Conservation (phyloP, 2,329 filamentous ascomycete genomes). For the Phyllosticta ampelicida region DNA sequence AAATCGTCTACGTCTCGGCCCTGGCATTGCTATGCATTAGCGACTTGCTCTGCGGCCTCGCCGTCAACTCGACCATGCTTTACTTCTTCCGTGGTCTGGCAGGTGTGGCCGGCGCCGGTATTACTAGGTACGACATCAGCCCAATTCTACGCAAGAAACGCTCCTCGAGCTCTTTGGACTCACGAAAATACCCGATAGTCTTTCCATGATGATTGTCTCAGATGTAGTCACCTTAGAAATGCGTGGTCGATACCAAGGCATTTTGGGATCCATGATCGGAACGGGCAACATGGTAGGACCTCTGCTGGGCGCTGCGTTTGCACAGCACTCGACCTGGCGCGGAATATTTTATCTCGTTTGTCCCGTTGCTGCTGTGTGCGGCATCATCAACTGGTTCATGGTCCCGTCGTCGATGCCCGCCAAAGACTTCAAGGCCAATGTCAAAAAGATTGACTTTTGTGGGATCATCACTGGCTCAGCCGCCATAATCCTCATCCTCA, state of each 20-base stretch:
- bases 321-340: constrained; percentile 29
- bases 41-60: constrained; percentile 49
- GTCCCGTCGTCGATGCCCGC: constrained; percentile 42
- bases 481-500: constrained; percentile 49
- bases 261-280: constrained; percentile 20
- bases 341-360: constrained; percentile 37
- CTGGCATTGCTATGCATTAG: constrained; percentile 44
- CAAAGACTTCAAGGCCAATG: constrained; percentile 36
- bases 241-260: constrained; percentile 31
- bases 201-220: constrained; percentile 39
- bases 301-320: constrained; percentile 23
- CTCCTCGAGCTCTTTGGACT: constrained; percentile 28
- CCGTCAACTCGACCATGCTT: constrained; percentile 45
- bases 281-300: constrained; percentile 21
- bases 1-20: constrained; percentile 45
- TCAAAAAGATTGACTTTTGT: constrained; percentile 48
- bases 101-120: constrained; percentile 52
- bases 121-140: constrained; percentile 25
- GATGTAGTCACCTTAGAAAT: constrained; percentile 40
- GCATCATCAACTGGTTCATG: constrained; percentile 27
- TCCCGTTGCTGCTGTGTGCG: constrained; percentile 20
- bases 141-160: constrained; percentile 14
- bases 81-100: constrained; percentile 51
- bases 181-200: constrained; percentile 17
- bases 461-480: constrained; percentile 46